Conservation (phyloP, 192 early-diverging fungal genomes). For the Mortierella claussenii region DNA sequence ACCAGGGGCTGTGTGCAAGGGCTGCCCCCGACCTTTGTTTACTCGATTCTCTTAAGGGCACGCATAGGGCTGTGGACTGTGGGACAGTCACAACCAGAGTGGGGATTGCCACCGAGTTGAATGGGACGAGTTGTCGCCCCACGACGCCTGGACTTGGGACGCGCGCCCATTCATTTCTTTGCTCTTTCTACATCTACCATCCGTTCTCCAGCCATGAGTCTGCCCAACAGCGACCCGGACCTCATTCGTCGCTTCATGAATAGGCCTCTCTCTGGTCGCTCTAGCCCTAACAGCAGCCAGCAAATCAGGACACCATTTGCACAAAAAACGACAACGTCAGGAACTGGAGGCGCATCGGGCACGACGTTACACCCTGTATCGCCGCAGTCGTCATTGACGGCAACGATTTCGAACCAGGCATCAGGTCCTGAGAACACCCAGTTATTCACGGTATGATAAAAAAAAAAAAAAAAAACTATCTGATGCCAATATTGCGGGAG, state of each 20-base stretch:
- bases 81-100: not conserved
- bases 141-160: too few species aligned
- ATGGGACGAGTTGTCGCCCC: too few species aligned
- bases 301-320: constrained; percentile 29
- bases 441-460: too few species aligned
- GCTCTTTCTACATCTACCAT: not conserved
- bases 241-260: constrained; percentile 38
- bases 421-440: too few species aligned
- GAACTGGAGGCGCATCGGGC: not conserved
- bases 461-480: too few species aligned
- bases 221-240: constrained; percentile 24
- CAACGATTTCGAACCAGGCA: too few species aligned
- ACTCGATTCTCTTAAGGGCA: constrained; percentile 27
- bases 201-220: constrained; percentile 19
- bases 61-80: not conserved
- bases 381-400: not conserved
- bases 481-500: too few species aligned
- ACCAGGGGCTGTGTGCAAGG: not conserved
- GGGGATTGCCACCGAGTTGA: not conserved
- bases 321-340: constrained; percentile 10
- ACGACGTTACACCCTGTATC: not conserved
- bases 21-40: constrained; percentile 7
- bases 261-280: constrained; percentile 2
- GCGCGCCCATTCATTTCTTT: not conserved
- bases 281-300: not conserved